These are phyloP conservation scores for Mucor racemosus DNA, from an alignment of 371 early-diverging fungal species.

Conservation along the genomic window DNA sequence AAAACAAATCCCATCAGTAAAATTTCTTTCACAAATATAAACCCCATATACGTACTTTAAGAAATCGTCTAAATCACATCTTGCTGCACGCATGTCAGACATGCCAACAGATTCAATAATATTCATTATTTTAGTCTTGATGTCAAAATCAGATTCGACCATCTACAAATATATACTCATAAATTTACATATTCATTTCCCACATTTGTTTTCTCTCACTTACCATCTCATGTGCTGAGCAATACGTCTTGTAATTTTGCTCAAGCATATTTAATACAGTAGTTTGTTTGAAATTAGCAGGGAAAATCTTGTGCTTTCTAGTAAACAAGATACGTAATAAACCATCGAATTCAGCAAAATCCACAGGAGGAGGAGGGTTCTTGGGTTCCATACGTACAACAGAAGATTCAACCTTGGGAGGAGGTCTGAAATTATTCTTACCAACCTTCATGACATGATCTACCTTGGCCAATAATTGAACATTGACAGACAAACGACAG, in stretches of 20 bases:
- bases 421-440: conserved; percentile 99
- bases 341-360: conserved; percentile 98
- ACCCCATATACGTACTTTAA: conserved; percentile 59
- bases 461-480: conserved; percentile 97
- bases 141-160: conserved; percentile 83
- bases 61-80: conserved; percentile 93
- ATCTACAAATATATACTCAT: conserved; percentile 52
- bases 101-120: conserved; percentile 74
- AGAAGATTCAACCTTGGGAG: conserved; percentile 98
- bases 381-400: conserved; percentile 96
- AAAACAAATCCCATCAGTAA: not conserved
- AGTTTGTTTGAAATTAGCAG: conserved; percentile 91
- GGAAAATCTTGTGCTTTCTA: conserved; percentile 94
- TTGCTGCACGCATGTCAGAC: conserved; percentile 84
- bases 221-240: conserved; percentile 77
- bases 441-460: conserved; percentile 98
- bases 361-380: conserved; percentile 93
- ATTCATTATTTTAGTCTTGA: conserved; percentile 73
- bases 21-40: no score
- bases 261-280: conserved; percentile 87
- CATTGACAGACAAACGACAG: conserved; percentile 96
- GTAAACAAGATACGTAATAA: conserved; percentile 94
- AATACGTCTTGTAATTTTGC: conserved; percentile 93
- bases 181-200: not conserved
- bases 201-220: not conserved